Conservation (phyloP, 441 rosid genomes). For the Gossypium gossypioides region DNA sequence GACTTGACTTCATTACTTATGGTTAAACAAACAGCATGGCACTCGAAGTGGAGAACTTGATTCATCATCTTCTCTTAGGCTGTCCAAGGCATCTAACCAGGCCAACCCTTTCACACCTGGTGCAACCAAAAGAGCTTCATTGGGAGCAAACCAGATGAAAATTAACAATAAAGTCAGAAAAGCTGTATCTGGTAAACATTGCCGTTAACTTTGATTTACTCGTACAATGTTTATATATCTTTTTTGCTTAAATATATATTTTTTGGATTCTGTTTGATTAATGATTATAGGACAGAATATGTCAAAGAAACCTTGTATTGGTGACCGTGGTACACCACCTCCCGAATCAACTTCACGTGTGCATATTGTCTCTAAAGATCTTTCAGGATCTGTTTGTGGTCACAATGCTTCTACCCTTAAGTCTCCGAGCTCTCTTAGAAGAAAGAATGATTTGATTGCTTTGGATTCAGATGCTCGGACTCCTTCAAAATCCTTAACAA, state of each 20-base stretch:
- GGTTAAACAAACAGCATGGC: slow-evolving; percentile 17
- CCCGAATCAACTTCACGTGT: slow-evolving; percentile 26
- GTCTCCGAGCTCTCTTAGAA: slow-evolving; percentile 21
- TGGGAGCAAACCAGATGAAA: slow-evolving; percentile 18
- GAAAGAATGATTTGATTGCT: slow-evolving; percentile 13
- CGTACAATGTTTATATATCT: not conserved
- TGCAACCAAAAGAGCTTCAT: slow-evolving; percentile 20
- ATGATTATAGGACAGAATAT: slow-evolving; percentile 26
- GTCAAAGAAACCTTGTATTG: slow-evolving; percentile 25
- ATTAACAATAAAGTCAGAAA: slow-evolving; percentile 19
- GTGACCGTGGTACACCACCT: slow-evolving; percentile 20
- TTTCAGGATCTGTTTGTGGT: not conserved
- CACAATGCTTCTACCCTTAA: slow-evolving; percentile 11
- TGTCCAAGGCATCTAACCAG: slow-evolving; percentile 15
- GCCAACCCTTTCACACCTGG: slow-evolving; percentile 9
- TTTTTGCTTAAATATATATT: not conserved
- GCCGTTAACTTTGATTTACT: not conserved
- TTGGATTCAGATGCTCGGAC: slow-evolving; percentile 18
- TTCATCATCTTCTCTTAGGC: slow-evolving; percentile 18
- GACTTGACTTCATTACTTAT: slow-evolving; percentile 12
- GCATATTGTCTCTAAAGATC: not conserved
- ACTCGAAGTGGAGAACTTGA: slow-evolving; percentile 14
- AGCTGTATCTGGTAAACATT: slow-evolving; percentile 22
- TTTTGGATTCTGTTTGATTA: not conserved
- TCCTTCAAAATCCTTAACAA: slow-evolving; percentile 15